Base-by-base conservation (phyloP, 2,329 filamentous ascomycete genomes). In the Juglanconis sp. region DNA sequence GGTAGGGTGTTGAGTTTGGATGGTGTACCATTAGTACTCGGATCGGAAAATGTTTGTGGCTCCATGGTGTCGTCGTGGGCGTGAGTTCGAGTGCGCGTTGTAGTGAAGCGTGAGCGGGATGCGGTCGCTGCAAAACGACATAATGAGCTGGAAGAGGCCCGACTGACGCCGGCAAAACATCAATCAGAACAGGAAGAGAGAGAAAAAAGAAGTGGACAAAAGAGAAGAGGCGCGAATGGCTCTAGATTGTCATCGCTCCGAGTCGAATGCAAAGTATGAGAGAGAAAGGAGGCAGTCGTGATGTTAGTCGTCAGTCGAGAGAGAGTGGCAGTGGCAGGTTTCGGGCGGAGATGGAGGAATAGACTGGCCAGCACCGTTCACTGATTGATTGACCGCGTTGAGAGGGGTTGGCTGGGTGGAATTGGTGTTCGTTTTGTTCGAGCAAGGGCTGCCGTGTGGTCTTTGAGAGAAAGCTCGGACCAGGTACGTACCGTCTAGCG, bases 1-100 rank as follows among this genome's bases (percentile, higher is more conserved):
- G 46, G 72, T 68, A 64, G 72, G 71, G 56, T 74, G 70, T 46
- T 55, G 63, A 74, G 71, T 64, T 65, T 68, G 71, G 72, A 57
- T 73, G 69, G 70, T 66, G 42, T 66, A 68, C 56, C 64, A 35
- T 46, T 53, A 59, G 68, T 24, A 40, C 44, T 42, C 35, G 47
- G 48, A 17, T 49, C 50, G 57, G 40, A 68, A 49, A 61, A 60
- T 7, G 66, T 53, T 32, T 65, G 66, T 51, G 72, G 69, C 59
- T 75, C 72, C 71, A 73, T 73, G 52, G 63, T 65, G 67, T 44
- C 38, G 62, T 15, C 53, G 51, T 53, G 42, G 52, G 38, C 17
- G 48, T 62, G 51, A 53, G 38, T 47, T 36, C 38, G 53, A 52
- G 55, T 30, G 60, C 30, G 51, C 47, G 44, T 44, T 42, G 31